phyloP scores from a whole-genome alignment of 163 green algal genomes.

The Prototheca cutis region DNA sequence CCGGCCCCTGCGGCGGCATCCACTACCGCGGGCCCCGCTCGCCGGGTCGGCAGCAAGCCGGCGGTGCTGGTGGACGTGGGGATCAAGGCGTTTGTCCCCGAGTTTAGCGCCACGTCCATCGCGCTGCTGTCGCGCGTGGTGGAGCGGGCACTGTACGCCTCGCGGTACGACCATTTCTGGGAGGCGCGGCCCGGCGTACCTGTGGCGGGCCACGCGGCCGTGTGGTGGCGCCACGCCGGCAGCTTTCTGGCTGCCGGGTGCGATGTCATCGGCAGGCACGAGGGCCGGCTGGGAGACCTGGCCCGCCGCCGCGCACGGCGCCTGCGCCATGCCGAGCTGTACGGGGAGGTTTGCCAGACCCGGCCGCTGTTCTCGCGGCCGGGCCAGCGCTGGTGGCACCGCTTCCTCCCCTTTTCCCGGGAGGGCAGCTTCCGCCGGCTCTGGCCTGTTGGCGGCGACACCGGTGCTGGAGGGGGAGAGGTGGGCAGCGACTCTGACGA shows the following conservation, averaged over 20 bases:
- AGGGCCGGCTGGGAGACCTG: slow-evolving; percentile 21
- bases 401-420: background rate
- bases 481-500: too few species aligned
- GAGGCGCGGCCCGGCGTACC: slow-evolving; percentile 19
- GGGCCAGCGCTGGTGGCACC: slow-evolving; percentile 26
- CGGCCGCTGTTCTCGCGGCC: slow-evolving; percentile 20
- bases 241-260: slow-evolving; percentile 10
- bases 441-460: too few species aligned
- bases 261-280: slow-evolving; percentile 4
- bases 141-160: slow-evolving; percentile 25
- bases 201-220: slow-evolving; percentile 18
- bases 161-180: slow-evolving; percentile 32
- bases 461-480: background rate
- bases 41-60: too few species aligned
- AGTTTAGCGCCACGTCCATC: slow-evolving; percentile 19
- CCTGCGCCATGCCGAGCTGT: slow-evolving; percentile 33
- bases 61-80: slow-evolving; percentile 24
- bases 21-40: too few species aligned
- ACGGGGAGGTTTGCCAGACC: slow-evolving; percentile 9
- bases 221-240: slow-evolving; percentile 46
- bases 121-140: slow-evolving; percentile 24
- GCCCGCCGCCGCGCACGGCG: slow-evolving; percentile 12
- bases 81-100: slow-evolving; percentile 34
- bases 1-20: background rate
- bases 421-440: too few species aligned